phyloP scores from a whole-genome alignment of 129 eudicot species.

The Escallonia herrerae region DNA sequence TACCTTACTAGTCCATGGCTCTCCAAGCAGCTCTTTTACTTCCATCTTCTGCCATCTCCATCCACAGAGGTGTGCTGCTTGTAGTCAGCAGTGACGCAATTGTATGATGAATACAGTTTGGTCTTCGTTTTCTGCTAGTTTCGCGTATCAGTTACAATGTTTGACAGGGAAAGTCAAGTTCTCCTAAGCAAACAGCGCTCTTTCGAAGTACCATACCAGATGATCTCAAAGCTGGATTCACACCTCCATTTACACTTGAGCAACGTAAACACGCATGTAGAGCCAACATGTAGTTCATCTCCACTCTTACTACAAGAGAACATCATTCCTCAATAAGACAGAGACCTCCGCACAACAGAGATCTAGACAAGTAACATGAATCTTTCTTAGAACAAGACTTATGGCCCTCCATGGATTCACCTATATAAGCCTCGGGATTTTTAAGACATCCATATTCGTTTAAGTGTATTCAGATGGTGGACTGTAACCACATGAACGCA shows the following conservation, averaged over 20 bases:
- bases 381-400: no score
- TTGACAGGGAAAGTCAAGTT: constrained; percentile 52
- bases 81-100: neutral
- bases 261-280: constrained; percentile 35
- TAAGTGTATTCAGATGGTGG: no score
- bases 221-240: constrained; percentile 45
- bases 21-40: constrained; percentile 68
- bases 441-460: no score
- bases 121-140: no score
- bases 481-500: constrained; percentile 28
- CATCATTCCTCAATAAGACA: no score
- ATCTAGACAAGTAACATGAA: no score
- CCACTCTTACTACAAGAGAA: no score
- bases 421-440: no score
- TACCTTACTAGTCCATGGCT: constrained; percentile 44
- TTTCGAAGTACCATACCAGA: constrained; percentile 48
- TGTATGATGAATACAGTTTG: neutral
- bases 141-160: neutral
- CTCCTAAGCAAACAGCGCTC: constrained; percentile 41
- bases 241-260: constrained; percentile 29
- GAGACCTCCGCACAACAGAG: no score
- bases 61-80: constrained; percentile 48
- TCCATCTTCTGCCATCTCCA: constrained; percentile 51
- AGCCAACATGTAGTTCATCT: no score
- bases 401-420: no score